phyloP scores from a whole-genome alignment of 768 basidiomycete species.

The Tephrocybe sp. region DNA sequence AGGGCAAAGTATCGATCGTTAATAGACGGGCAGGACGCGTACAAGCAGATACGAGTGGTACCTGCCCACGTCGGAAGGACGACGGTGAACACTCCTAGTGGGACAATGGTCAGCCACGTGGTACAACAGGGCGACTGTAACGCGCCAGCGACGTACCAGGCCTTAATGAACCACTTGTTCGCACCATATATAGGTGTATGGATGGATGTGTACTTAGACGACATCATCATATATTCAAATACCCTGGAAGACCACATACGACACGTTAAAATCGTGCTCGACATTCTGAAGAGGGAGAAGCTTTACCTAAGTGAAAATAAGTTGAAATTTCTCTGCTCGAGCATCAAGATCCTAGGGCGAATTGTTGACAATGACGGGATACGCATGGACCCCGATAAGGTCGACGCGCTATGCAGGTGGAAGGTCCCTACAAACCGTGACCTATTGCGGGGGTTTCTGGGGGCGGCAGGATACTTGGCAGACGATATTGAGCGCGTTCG shows the following conservation, averaged over 20 bases:
- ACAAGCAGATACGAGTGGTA: conserved; percentile 8
- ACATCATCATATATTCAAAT: not conserved
- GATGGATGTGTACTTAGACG: not conserved
- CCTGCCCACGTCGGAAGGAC: not conserved
- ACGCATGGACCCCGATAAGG: not conserved
- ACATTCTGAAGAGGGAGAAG: not conserved
- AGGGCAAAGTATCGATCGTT: not conserved
- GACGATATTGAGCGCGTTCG: no score
- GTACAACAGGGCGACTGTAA: conserved; percentile 3
- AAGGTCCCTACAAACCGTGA: no score
- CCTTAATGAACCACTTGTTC: conserved; percentile 6
- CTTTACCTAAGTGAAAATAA: not conserved
- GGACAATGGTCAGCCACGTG: conserved; percentile 3
- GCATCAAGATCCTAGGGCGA: not conserved
- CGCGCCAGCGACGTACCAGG: not conserved
- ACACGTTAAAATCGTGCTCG: not conserved
- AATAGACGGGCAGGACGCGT: conserved; percentile 6
- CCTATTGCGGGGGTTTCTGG: no score
- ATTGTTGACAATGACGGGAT: not conserved
- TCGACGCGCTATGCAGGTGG: not conserved
- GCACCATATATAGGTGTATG: conserved; percentile 1
- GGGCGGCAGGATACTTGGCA: no score
- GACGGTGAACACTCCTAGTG: conserved; percentile 8
- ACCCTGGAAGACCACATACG: not conserved
- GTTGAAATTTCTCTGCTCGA: not conserved